Evolutionary conservation across 176 grass and related monocot genomes (phyloP), one percentile per base, ranked within the genome.

Genomic region (Echinochloa phyllopogon): DNA sequence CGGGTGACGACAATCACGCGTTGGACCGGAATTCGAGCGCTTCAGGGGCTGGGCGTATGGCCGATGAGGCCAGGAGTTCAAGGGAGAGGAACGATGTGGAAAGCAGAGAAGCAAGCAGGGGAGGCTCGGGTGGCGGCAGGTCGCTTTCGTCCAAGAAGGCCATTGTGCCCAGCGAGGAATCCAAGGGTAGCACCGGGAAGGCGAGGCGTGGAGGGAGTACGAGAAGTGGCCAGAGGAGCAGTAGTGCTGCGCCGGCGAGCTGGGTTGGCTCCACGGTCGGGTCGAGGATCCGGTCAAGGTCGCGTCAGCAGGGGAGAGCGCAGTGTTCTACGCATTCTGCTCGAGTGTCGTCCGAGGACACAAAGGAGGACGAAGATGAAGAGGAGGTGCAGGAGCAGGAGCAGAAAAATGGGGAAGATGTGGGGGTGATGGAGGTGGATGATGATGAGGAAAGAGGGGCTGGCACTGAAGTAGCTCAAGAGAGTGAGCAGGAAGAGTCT

Each of bases 271-370:
- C 51, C 18, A 48, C 6, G 18, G 62, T 82, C 16, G 77, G 61
- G 20, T 85, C 83, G 11, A 75, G 71, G 53, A 8, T 67, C 17
- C 53, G 62, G 38, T 81, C 77, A 53, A 64, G 77, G 4, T 29
- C 64, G 17, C 52, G 62, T 10, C 45, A 42, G 8, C 62, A 68
- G 24, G 18, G 36, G 10, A 76, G 56, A 37, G 77, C 24, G 49
- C 29, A 38, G 36, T 21, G 11, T 82, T 61, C 12, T 24, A 13
- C 64, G 17, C 4, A 56, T 55, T 24, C 20, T 71, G 72, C 64
- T 51, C 43, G 18, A 1, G 33, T 42, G 72, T 45, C 55, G 27
- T 59, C 59, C 2, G 49, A 75, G 9, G 59, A 87, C 2, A 37
- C 45, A 39, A 41, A 58, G 2, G 79, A 69, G 43, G 72, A n/a